Base-by-base conservation (phyloP, 1,284 basidiomycete species). In the Vanrija humicola region DNA sequence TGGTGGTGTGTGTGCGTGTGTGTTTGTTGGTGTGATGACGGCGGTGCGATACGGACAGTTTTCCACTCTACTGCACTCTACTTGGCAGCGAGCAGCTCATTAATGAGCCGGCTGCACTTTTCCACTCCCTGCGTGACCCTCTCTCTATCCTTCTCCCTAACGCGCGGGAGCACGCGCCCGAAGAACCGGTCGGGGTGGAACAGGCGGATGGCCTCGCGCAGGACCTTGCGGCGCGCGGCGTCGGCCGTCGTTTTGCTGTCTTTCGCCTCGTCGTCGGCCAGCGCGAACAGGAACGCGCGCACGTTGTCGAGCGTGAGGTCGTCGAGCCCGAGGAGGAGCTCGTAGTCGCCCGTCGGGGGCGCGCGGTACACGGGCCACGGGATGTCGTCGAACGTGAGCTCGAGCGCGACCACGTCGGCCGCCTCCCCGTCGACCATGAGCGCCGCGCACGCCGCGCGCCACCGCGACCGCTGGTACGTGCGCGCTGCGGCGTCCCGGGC, bases 151-250 rank as follows among this genome's bases (percentile, higher is more conserved):
- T 73, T 72, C 43, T 82, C 82, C 8, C 75, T 74, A 5, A 86
- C 82, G 18, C 82, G 77, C 12, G 70, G 66, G 23, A 87, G 67
- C 3, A 86, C 65, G 1, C 74, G 63, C 9, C 85, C 83, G 68
- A 89, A 86, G 61, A 86, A 79, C 69, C 87, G 85, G 72, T 89
- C 87, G 0, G 87, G 86, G 70, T 89, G 87, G 83, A 86, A 89
- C 5, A 83, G 78, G 49, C 87, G 72, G 29, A 88, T 73, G 0
- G 85, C 82, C 49, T 78, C 78, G 18, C 85, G 79, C 9, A 87
- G 75, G 23, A 82, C 77, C 48, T 50, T 54, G 16, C 46, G 38
- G 34, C 55, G 52, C 59, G 71, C 75, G 21, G 77, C 21, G 21
- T 23, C 21, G 21, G 21, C 73, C 38, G 60, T 69, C 47, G 79